These are phyloP conservation scores for Chlorophyllum brunneum DNA, from an alignment of 768 basidiomycete genomes.

Conservation along the genomic window DNA sequence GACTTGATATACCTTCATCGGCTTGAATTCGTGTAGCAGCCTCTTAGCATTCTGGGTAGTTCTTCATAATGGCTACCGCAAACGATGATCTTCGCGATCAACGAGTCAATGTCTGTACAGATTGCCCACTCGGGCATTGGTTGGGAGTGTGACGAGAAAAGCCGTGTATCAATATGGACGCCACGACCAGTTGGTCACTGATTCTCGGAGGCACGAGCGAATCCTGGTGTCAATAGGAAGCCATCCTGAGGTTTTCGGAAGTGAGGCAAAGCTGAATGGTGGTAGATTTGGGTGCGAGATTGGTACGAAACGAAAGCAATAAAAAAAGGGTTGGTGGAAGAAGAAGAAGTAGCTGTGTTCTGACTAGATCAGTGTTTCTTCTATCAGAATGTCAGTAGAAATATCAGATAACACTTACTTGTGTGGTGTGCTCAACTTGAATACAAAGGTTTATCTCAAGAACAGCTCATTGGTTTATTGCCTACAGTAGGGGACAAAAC, in stretches of 20 bases:
- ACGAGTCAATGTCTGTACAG: conserved; percentile 82
- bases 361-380: conserved; percentile 89
- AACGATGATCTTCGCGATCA: conserved; percentile 83
- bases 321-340: conserved; percentile 56
- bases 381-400: conserved; percentile 31
- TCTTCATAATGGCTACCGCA: conserved; percentile 80
- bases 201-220: conserved; percentile 70
- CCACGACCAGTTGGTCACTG: conserved; percentile 78
- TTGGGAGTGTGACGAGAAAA: conserved; percentile 65
- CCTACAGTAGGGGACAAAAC: too few species aligned
- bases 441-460: conserved; percentile 91
- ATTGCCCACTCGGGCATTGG: conserved; percentile 19
- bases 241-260: conserved; percentile 75
- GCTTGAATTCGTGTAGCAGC: conserved; percentile 69
- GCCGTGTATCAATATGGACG: conserved; percentile 82
- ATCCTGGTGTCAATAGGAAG: conserved; percentile 85
- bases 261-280: conserved; percentile 88
- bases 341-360: conserved; percentile 78
- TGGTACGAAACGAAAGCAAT: conserved; percentile 67
- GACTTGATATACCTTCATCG: conserved; percentile 54
- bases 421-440: conserved; percentile 91
- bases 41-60: conserved; percentile 76
- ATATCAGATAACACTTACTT: conserved; percentile 35
- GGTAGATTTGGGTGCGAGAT: conserved; percentile 64
- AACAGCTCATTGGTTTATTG: conserved; percentile 76